Evolutionary conservation across 805 yeast genomes (phyloP).

Genomic region (Starmerella khaoyaiensis): DNA sequence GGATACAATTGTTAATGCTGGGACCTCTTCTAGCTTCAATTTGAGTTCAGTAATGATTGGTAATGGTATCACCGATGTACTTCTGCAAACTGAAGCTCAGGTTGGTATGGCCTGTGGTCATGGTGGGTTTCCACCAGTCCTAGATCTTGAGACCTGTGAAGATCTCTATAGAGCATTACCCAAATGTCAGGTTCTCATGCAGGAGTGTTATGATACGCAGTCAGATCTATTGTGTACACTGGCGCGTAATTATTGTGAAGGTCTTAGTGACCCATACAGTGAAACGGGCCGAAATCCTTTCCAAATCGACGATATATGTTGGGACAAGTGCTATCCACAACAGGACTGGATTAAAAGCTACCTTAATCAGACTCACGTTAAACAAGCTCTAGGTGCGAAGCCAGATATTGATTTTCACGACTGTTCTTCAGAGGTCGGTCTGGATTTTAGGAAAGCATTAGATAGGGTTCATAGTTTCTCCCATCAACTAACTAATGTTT

Average conservation of each 20-base stretch:
- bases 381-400: slow-evolving; percentile 75
- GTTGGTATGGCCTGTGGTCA: slow-evolving; percentile 88
- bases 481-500: slow-evolving; percentile 47
- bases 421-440: slow-evolving; percentile 68
- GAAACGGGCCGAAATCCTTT: slow-evolving; percentile 84
- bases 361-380: slow-evolving; percentile 63
- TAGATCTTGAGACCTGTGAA: slow-evolving; percentile 55
- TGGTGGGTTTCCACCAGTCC: slow-evolving; percentile 64
- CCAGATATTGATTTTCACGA: slow-evolving; percentile 45
- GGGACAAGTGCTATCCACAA: slow-evolving; percentile 50
- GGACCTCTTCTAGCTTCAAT: slow-evolving; percentile 32
- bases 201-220: slow-evolving; percentile 58
- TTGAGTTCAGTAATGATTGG: slow-evolving; percentile 75
- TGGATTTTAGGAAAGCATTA: slow-evolving; percentile 73
- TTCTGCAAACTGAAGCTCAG: slow-evolving; percentile 63
- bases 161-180: slow-evolving; percentile 49
- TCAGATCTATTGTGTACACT: slow-evolving; percentile 77
- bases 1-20: slow-evolving; percentile 33
- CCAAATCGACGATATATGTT: slow-evolving; percentile 72
- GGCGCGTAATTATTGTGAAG: slow-evolving; percentile 71
- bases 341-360: slow-evolving; percentile 62
- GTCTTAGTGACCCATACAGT: slow-evolving; percentile 63
- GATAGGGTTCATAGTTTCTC: slow-evolving; percentile 92
- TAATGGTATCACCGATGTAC: slow-evolving; percentile 81
- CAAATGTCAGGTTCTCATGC: slow-evolving; percentile 38